Evolutionary conservation across 306 rosid genomes (phyloP), one percentile per base, ranked within the genome.

Genomic region (Inga laurina): DNA sequence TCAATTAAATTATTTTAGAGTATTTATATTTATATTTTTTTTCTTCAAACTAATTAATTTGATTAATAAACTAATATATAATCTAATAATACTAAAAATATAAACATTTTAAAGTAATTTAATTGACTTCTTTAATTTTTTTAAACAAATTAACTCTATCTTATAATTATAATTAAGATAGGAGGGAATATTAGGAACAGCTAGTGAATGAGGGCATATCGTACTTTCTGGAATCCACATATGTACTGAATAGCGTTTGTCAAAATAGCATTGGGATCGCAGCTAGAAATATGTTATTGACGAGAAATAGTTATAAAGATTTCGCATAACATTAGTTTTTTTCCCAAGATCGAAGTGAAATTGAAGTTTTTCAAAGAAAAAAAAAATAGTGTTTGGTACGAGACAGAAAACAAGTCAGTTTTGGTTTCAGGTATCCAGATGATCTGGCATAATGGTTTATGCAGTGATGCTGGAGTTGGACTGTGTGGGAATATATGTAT

Each of bases 391-490:
- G 10, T 2, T 19, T 12, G 18, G 68, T 62, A 24, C 24, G 30
- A 48, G 67, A 39, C 67, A 56, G 15, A 69, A 21, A 67, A 67
- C 34, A 19, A 69, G 72, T 75, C 72, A n/a, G 34, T 43, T 66
- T 71, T 43, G 18, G 34, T 83, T 54, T 34, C 32, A 71, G 49
- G 67, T n/a, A 30, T 77, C 74, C 27, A 68, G 78, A 56, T 45
- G 19, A 46, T 71, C 75, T 27, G 30, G 30, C 43, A 41, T 52
- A 75, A 37, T 46, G 43, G 57, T 49, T 16, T 46, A 41, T 39
- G 10, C 0, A 13, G 22, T 39, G 80, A 21, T 15, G 57, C 24
- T 76, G 43, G 57, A 61, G 30, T 43, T 76, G 71, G 71, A 41
- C 69, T n/a, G 54, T 21, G 9, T 30, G 41, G 4, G 41, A 49